Evolutionary conservation across 2,329 filamentous ascomycete genomes (phyloP).

Genomic region (Falciphora oryzae): DNA sequence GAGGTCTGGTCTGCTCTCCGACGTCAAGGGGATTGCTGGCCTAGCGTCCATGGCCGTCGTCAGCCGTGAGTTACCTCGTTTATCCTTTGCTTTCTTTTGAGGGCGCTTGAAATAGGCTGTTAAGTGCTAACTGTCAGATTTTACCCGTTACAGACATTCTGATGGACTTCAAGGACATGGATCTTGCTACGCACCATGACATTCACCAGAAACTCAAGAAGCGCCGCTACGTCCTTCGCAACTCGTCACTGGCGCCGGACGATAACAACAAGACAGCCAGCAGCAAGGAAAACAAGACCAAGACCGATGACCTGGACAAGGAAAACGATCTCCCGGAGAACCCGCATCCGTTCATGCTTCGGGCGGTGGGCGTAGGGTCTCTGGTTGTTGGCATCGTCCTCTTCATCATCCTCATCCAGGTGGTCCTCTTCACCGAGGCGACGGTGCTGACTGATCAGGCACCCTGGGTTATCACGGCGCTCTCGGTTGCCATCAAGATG

Average conservation of each 20-base stretch:
- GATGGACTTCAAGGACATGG: constrained; percentile 67
- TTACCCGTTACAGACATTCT: constrained; percentile 44
- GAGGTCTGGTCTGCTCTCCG: constrained; percentile 59
- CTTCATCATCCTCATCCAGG: constrained; percentile 53
- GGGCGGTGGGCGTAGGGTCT: constrained; percentile 50
- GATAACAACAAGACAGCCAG: constrained; percentile 38
- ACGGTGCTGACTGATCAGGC: constrained; percentile 53
- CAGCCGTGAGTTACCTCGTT: constrained; percentile 32
- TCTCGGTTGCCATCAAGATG: constrained; percentile 63
- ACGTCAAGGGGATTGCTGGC: constrained; percentile 68
- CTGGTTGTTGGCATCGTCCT: constrained; percentile 53
- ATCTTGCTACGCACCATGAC: constrained; percentile 58
- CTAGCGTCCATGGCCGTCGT: constrained; percentile 70
- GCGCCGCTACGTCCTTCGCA: constrained; percentile 62
- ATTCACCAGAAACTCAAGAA: constrained; percentile 64
- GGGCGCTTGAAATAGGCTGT: background rate
- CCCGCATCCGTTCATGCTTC: constrained; percentile 65
- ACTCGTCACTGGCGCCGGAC: constrained; percentile 64
- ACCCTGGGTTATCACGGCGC: constrained; percentile 59
- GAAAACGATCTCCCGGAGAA: constrained; percentile 46
- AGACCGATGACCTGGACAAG: constrained; percentile 37
- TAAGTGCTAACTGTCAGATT: background rate
- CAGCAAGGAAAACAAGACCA: constrained; percentile 32
- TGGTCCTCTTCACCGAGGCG: constrained; percentile 54
- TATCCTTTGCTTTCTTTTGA: background rate